A percentile compares a stretch with the other conserved stretches of the same genome.
Evolutionary conservation across 768 basidiomycete species (phyloP).

Genomic region (Kwoniella sp.): DNA sequence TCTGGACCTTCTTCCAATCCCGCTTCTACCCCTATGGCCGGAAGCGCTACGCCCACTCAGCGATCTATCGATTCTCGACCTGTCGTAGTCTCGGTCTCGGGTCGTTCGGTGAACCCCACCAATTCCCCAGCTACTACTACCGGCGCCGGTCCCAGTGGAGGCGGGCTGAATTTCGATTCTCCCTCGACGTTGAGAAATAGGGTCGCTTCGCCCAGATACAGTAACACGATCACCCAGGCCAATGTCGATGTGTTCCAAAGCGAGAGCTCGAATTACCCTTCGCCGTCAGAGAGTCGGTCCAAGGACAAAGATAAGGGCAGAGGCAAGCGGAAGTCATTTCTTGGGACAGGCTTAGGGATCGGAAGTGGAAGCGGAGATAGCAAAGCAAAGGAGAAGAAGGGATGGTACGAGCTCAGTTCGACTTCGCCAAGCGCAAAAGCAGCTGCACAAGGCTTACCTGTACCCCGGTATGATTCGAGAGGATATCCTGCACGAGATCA

Average conservation of each 20-base stretch:
- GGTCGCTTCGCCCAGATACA: conserved; percentile 17
- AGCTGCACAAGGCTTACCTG: conserved; percentile 4
- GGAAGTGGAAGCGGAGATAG: not conserved
- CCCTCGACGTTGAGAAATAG: conserved; percentile 20
- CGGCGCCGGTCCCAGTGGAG: not conserved
- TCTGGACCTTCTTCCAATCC: not conserved
- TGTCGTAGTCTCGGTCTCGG: conserved; percentile 18
- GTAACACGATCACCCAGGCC: conserved; percentile 12
- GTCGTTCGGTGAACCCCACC: conserved; percentile 7
- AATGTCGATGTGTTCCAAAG: conserved; percentile 17
- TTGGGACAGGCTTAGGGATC: not conserved
- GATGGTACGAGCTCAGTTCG: not conserved
- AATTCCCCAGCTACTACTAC: conserved; percentile 1
- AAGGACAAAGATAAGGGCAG: conserved; percentile 13
- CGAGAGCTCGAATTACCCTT: conserved; percentile 13
- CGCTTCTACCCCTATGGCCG: not conserved
- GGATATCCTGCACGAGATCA: conserved; percentile 40
- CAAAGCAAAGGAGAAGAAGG: conserved; percentile 1
- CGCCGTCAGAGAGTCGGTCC: conserved; percentile 10
- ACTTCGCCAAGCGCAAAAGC: conserved; percentile 6
- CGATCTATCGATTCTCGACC: conserved; percentile 6
- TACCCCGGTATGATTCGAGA: conserved; percentile 40
- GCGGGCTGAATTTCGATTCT: conserved; percentile 12
- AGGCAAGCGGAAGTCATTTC: not conserved
- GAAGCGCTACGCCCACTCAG: conserved; percentile 18